Evolutionary conservation across 2,329 filamentous ascomycete species (phyloP), one percentile per base, ranked within the genome.

Genomic region (Xylariaceae sp.): DNA sequence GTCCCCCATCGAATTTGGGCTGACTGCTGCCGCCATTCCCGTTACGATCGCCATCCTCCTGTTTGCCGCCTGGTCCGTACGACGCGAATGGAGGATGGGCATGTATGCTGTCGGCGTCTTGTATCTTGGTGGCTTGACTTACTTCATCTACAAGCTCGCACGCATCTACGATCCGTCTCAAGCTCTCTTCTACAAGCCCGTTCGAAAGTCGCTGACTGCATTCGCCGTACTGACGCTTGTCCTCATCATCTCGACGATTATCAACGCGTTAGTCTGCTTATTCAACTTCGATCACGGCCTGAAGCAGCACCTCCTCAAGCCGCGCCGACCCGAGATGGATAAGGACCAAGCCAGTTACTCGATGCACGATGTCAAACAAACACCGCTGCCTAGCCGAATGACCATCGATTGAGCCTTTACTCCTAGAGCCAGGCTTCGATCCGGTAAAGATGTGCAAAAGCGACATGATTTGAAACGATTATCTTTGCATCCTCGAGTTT

Each of bases 71-170:
- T 91, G 82, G 75, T 95, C 90, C 76, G 92, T 92, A 13, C 88
- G 90, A 52, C 86, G 86, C 66, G 94, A 99, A 75, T 92, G 87
- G 71, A 87, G 86, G 67, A 60, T 80, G 9, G 92, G 93, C 72
- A 95, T 95, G 85, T 76, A 87, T 56, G 70, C 78, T 66, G 86
- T 91, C 71, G 93, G 97, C 68, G 77, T 92, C 55, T 82, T 97
- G 59, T 97, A 96, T 76, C 87, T 96, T 65, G 91, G 88, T 63
- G 93, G 87, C 45, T 83, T 97, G 65, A 90, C 87, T 59, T 99
- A 97, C 78, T 99, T 99, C 80, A 83, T 96, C 72, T 99, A 97
- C 84, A 99, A 99, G 81, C 85, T 99, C 57, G 88, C 94, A 61
- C 90, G 94, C 72, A 99, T 99, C 85, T 99, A 96, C 75, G 85